Evolutionary conservation across 2,329 filamentous ascomycete genomes (phyloP).

Genomic region (Purpureocillium lavendulum): DNA sequence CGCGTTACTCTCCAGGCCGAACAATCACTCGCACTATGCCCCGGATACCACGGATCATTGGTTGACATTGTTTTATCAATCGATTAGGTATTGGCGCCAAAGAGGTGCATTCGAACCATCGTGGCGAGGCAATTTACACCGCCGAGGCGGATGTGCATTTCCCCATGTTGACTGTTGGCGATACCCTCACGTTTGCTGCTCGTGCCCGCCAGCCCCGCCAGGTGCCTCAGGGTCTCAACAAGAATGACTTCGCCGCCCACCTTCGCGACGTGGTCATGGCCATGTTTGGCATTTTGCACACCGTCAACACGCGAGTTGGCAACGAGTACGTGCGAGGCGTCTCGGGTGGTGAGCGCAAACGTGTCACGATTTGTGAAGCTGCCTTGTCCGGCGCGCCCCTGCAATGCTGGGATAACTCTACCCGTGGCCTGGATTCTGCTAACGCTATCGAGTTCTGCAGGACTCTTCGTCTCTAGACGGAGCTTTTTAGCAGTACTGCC

Average conservation of each 20-base stretch:
- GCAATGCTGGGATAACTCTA: conserved; percentile 64
- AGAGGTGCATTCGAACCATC: conserved; percentile 13
- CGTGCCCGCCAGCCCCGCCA: conserved; percentile 28
- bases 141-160: conserved; percentile 71
- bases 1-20: too few relatives aligned
- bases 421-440: conserved; percentile 64
- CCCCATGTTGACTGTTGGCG: conserved; percentile 59
- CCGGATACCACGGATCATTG: too few relatives aligned
- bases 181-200: conserved; percentile 64
- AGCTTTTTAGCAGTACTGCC: conserved; percentile 57
- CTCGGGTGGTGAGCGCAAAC: conserved; percentile 63
- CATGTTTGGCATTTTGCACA: conserved; percentile 68
- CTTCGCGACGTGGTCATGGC: conserved; percentile 66
- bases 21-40: too few relatives aligned
- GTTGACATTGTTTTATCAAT: too few relatives aligned
- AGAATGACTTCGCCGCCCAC: conserved; percentile 48
- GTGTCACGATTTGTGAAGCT: conserved; percentile 55
- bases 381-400: conserved; percentile 50
- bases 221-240: conserved; percentile 16
- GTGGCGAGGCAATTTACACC: conserved; percentile 63
- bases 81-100: conserved; percentile 31
- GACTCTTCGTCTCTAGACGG: conserved; percentile 58
- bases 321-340: conserved; percentile 70
- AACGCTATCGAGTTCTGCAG: conserved; percentile 70
- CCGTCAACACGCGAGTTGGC: conserved; percentile 63